Evolutionary conservation across 169 alveolate genomes (phyloP).

Genomic region (Plasmodium gonderi): DNA sequence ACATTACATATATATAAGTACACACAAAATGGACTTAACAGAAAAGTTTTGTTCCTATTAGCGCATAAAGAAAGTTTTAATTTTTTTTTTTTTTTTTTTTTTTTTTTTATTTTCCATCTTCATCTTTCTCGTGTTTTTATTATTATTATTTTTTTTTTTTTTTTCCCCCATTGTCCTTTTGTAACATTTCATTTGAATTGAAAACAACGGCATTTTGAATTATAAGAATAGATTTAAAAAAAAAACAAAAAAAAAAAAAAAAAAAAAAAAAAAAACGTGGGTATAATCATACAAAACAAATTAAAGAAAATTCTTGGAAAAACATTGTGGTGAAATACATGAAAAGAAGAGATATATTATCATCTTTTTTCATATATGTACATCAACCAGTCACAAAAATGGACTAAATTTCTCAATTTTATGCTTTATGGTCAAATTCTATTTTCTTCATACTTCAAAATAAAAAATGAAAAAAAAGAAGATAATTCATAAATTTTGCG

Average conservation of each 20-base stretch:
- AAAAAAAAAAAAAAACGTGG: not conserved
- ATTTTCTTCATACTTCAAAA: too few relatives aligned
- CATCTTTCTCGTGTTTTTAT: not conserved
- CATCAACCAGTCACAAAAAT: too few relatives aligned
- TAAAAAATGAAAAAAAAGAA: too few relatives aligned
- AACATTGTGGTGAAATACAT: too few relatives aligned
- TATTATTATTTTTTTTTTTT: not conserved
- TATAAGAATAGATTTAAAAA: not conserved
- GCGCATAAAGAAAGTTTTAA: not conserved
- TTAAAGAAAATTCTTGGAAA: too few relatives aligned
- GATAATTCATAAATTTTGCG: too few relatives aligned
- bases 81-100: not conserved
- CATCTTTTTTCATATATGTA: too few relatives aligned
- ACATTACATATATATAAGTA: not conserved
- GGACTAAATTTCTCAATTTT: too few relatives aligned
- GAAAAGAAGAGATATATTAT: too few relatives aligned
- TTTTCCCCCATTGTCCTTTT: not conserved
- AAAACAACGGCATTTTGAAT: not conserved
- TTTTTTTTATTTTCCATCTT: not conserved
- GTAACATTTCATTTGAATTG: not conserved
- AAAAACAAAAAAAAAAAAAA: not conserved
- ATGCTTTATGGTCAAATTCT: too few relatives aligned
- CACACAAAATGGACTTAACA: not conserved
- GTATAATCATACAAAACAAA: too few relatives aligned
- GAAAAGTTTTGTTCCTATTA: not conserved